Conservation (phyloP, 805 yeast genomes). For the Clavispora asparagi region DNA sequence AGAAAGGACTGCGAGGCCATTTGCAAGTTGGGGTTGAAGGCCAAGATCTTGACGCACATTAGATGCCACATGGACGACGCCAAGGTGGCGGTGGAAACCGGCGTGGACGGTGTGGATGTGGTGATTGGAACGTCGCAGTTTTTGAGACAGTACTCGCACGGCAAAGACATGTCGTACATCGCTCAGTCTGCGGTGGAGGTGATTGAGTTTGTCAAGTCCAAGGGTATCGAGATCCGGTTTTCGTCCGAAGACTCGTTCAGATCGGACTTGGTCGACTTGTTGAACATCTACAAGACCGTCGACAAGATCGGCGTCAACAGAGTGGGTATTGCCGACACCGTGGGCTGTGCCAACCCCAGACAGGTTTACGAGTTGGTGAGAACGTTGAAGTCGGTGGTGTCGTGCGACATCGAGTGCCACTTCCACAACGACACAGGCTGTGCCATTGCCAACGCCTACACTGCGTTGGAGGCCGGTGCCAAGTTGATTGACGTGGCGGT, state of each 20-base stretch:
- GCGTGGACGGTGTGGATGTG: slow-evolving; percentile 98
- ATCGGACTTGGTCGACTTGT: slow-evolving; percentile 89
- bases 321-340: slow-evolving; percentile 99
- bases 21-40: slow-evolving; percentile 92
- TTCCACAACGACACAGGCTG: slow-evolving; percentile 99
- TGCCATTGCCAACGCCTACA: slow-evolving; percentile 97
- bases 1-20: slow-evolving; percentile 95
- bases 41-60: slow-evolving; percentile 93
- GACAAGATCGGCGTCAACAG: slow-evolving; percentile 97
- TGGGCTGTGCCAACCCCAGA: slow-evolving; percentile 98
- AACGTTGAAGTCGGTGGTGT: slow-evolving; percentile 87
- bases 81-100: slow-evolving; percentile 92
- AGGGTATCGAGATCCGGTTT: slow-evolving; percentile 94
- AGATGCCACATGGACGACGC: slow-evolving; percentile 99
- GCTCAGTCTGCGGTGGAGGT: slow-evolving; percentile 95
- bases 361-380: slow-evolving; percentile 96
- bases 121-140: slow-evolving; percentile 97
- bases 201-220: slow-evolving; percentile 93
- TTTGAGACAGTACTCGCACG: slow-evolving; percentile 91
- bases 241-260: slow-evolving; percentile 97
- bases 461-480: slow-evolving; percentile 98
- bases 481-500: slow-evolving; percentile 91
- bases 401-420: slow-evolving; percentile 97
- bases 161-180: slow-evolving; percentile 97
- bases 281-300: slow-evolving; percentile 93